phyloP scores from a whole-genome alignment of 306 rosid genomes.

The Prunus mongolica region DNA sequence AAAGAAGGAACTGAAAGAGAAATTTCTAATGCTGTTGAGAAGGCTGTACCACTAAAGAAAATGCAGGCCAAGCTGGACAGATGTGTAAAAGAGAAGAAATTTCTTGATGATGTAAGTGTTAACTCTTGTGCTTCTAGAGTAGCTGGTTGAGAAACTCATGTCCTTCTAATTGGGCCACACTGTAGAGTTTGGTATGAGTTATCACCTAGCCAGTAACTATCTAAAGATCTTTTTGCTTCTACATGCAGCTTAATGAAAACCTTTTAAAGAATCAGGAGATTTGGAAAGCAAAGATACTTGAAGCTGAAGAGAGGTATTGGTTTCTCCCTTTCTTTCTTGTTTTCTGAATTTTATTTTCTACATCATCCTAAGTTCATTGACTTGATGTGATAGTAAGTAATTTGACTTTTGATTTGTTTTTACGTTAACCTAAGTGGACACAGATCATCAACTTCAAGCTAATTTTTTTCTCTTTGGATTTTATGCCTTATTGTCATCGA shows the following conservation, averaged over 20 bases:
- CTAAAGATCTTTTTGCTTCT: conserved; percentile 17
- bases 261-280: conserved; percentile 74
- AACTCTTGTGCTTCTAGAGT: neutral
- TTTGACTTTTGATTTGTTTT: neutral
- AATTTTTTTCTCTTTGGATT: neutral
- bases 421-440: neutral
- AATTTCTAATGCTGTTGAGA: conserved; percentile 67
- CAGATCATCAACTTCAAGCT: neutral
- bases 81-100: conserved; percentile 71
- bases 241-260: conserved; percentile 82
- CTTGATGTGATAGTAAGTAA: neutral
- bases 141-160: neutral
- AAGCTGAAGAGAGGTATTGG: conserved; percentile 72
- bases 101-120: conserved; percentile 72
- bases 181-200: conserved; percentile 6
- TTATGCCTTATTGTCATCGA: neutral
- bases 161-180: neutral
- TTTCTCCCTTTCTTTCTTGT: conserved; percentile 5
- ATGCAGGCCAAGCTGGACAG: conserved; percentile 72
- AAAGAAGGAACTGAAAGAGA: conserved; percentile 74
- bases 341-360: neutral
- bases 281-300: conserved; percentile 65
- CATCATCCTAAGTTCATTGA: neutral
- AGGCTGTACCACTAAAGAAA: conserved; percentile 64
- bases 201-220: neutral